Evolutionary conservation across 805 yeast species (phyloP).

Genomic region (Nakazawaea holstii): DNA sequence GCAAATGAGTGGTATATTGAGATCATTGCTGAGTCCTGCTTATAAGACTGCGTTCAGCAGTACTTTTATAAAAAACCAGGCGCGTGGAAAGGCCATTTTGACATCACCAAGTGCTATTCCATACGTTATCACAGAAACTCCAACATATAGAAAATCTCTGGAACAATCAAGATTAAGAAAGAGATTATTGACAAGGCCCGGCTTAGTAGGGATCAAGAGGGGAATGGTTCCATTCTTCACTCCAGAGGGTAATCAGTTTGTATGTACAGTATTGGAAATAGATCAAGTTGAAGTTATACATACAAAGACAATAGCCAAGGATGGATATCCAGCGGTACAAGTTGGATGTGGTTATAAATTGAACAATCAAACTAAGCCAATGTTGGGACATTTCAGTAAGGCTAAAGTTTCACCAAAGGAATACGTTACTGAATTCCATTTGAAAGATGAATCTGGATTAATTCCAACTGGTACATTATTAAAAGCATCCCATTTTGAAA

Average conservation of each 20-base stretch:
- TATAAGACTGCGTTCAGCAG: not conserved
- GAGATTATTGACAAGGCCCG: conserved; percentile 72
- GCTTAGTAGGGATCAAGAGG: conserved; percentile 74
- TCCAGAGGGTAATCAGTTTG: conserved; percentile 58
- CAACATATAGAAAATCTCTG: conserved; percentile 59
- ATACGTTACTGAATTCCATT: conserved; percentile 71
- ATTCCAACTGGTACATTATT: conserved; percentile 74
- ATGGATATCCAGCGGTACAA: conserved; percentile 84
- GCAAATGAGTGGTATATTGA: not conserved
- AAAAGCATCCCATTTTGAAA: conserved; percentile 76
- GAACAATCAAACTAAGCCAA: conserved; percentile 55
- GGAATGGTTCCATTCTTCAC: conserved; percentile 90
- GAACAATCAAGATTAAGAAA: conserved; percentile 68
- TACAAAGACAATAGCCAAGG: conserved; percentile 60
- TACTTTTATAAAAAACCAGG: not conserved
- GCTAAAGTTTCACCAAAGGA: conserved; percentile 84
- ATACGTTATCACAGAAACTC: conserved; percentile 37
- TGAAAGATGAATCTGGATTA: conserved; percentile 58
- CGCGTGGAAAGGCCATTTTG: conserved; percentile 31
- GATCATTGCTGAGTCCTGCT: not conserved
- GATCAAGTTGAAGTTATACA: conserved; percentile 82
- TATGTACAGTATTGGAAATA: conserved; percentile 85
- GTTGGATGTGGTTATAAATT: conserved; percentile 76
- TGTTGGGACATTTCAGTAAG: conserved; percentile 71
- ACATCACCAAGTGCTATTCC: conserved; percentile 50